Evolutionary conservation across 768 basidiomycete genomes (phyloP), one percentile per base, ranked within the genome.

Genomic region (Mycena kentingensis): DNA sequence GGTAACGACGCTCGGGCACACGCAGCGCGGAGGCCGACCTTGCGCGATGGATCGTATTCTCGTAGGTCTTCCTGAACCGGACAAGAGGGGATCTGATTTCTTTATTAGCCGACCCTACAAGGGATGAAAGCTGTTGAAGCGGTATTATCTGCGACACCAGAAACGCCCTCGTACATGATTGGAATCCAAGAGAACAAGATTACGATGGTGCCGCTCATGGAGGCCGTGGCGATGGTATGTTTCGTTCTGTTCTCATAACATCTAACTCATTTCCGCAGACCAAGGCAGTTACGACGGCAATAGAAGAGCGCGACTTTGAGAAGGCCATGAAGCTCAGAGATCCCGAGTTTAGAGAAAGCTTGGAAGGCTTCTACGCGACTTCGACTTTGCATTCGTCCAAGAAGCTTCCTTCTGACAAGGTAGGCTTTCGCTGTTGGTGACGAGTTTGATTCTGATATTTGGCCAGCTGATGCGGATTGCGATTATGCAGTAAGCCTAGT

Each of bases 91-190:
- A 32, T 19, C 41, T 51, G 16, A 65, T 21, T 19, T 19, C 27
- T 50, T 21, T 41, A 46, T 11, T 62, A 96, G 93, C 93, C 96
- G 1, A 97, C 95, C 1, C 73, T 98, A n/a, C 95, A 99, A 77
- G 95, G 93, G 46, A 80, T 93, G 26, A 90, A 97, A 65, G 96
- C 97, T 2, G 89, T 98, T 43, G 82, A 93, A 46, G 89, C 92
- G 2, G 76, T 98, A 24, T 75, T 98, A 5, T 84, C 88, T 61
- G 82, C 96, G 0, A 89, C 83, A 1, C 93, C 95, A 4, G 83
- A 88, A 18, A 93, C 90, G 0, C 96, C 96, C 4, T 96, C 93
- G 0, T 98, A 95, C 67, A 96, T 99, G 88, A 98, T 99, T 64
- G 95, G 97, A 21, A 78, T 97, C 32, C 82, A 83, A 57, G 95